Evolutionary conservation across 805 yeast species (phyloP), one percentile per base, ranked within the genome.

Genomic region (Diddensiella santjacobensis): DNA sequence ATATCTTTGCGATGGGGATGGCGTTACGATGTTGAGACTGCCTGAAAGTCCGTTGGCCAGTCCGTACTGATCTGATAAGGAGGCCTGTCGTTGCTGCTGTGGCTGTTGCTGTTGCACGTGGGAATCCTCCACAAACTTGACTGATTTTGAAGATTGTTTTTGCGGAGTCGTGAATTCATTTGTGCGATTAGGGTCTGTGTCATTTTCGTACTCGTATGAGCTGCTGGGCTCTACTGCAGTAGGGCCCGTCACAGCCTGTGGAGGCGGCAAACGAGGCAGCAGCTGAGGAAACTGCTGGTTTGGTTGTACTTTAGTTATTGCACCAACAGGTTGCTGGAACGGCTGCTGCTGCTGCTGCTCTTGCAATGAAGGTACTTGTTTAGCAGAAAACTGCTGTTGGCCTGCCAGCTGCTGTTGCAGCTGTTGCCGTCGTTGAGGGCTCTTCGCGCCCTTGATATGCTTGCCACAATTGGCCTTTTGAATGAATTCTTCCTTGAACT

Each of bases 401-500:
- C 44, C 48, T 29, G 46, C 64, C 23, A 22, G 58, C 31, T 46
- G 60, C 38, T 47, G 55, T 30, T 51, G 60, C 13, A 22, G 58
- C 19, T 49, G 54, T 40, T 50, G 52, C 33, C 51, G 55, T 15
- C 37, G 57, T 43, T 40, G 57, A 19, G 40, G 50, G 24, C 22
- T 37, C n/a, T 29, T 38, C 22, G 47, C 30, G 3, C 51, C 51
- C 26, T 42, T 43, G 22, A 43, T 39, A 17, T 35, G 41, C 40
- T 58, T 63, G 23, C 96, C 96, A 51, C 78, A 81, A 50, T 79
- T 79, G 69, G 90, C 81, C 70, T 89, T 87, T 57, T 76, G 78
- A 63, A 90, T 68, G 60, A 90, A 90, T 55, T 93, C 99, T 40
- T 81, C 82, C 59, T 84, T 83, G 65, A 85, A 91, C 42, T 81